These are phyloP conservation scores for Mucor sp. DNA, from an alignment of 371 early-diverging fungal species.

Conservation along the genomic window DNA sequence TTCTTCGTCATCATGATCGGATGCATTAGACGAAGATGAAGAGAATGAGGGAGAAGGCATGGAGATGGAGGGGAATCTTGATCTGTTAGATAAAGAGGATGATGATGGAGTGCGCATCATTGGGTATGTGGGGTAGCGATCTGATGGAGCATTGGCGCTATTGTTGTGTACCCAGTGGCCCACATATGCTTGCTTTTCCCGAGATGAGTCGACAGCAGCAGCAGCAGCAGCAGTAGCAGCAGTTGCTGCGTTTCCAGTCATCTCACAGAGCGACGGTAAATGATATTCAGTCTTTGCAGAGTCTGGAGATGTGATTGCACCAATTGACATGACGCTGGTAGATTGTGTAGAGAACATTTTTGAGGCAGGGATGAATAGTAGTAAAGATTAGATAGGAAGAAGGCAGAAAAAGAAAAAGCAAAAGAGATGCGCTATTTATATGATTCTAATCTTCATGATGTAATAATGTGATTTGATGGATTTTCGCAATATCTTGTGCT, in stretches of 20 bases:
- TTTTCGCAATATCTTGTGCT: neutral
- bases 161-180: neutral
- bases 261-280: neutral
- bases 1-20: conserved; percentile 5
- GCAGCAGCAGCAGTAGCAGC: neutral
- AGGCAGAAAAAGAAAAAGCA: neutral
- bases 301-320: conserved; percentile 19
- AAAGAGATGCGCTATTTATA: neutral
- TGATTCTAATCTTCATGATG: neutral
- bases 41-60: conserved; percentile 5
- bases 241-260: neutral
- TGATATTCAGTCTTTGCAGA: neutral
- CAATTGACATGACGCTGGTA: conserved; percentile 27
- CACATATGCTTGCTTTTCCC: neutral
- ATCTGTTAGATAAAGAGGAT: neutral
- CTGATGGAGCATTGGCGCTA: neutral
- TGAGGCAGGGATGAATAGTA: neutral
- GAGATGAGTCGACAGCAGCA: neutral
- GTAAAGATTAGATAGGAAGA: neutral
- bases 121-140: neutral
- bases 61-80: neutral
- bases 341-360: neutral
- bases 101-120: neutral
- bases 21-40: neutral
- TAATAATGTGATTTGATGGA: neutral